Evolutionary conservation across 208 protist species (phyloP).

Genomic region (Wallacemonas sp.): DNA sequence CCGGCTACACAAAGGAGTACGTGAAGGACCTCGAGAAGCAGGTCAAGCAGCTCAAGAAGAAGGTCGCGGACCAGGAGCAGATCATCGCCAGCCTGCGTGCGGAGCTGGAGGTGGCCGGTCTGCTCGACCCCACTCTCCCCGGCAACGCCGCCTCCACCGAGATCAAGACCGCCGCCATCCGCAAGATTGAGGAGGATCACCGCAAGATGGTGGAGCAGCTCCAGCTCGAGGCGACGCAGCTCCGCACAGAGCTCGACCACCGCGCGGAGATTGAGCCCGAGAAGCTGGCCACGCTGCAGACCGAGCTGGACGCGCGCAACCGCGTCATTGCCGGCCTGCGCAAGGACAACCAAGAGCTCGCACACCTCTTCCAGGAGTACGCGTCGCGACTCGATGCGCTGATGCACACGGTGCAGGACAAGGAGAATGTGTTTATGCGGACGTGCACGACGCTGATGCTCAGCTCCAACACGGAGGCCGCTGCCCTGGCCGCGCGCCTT

Average conservation of each 20-base stretch:
- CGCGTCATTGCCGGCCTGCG: constrained; percentile 13
- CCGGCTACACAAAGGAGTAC: constrained; percentile 72
- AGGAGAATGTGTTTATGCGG: constrained; percentile 24
- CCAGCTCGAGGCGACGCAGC: constrained; percentile 37
- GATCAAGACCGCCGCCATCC: constrained; percentile 16
- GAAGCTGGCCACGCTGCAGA: constrained; percentile 33
- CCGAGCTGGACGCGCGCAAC: constrained; percentile 26
- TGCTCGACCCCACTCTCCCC: constrained; percentile 23
- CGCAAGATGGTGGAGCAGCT: constrained; percentile 40
- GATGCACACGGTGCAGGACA: constrained; percentile 11
- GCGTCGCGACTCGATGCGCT: constrained; percentile 8
- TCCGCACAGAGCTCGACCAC: constrained; percentile 49
- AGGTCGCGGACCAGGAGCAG: constrained; percentile 57
- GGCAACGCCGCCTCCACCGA: not conserved
- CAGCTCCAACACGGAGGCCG: constrained; percentile 30
- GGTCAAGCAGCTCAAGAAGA: constrained; percentile 45
- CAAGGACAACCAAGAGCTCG: constrained; percentile 9
- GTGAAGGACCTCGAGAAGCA: constrained; percentile 49
- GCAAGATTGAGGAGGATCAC: constrained; percentile 31
- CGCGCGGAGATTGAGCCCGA: constrained; percentile 26
- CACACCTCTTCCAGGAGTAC: constrained; percentile 23
- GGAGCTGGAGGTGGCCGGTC: constrained; percentile 46
- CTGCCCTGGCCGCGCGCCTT: constrained; percentile 15
- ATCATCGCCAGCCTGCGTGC: constrained; percentile 50
- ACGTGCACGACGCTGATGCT: constrained; percentile 23